phyloP scores from a whole-genome alignment of 2,329 filamentous ascomycete species.

The Colletotrichum godetiae region DNA sequence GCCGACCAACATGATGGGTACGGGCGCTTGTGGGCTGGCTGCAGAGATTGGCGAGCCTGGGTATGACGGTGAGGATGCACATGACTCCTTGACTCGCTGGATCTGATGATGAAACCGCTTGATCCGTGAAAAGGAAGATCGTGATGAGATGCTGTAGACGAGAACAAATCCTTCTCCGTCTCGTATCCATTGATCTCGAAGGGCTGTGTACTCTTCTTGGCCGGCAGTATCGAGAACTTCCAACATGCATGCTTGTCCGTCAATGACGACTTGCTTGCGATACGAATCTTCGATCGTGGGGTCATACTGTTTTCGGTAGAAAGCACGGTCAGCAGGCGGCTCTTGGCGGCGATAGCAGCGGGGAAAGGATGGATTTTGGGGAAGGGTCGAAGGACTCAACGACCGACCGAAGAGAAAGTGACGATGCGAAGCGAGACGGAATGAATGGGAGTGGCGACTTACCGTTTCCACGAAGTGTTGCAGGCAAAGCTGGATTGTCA shows the following conservation, averaged over 20 bases:
- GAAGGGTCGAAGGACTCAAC: slow-evolving; percentile 13
- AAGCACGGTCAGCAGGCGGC: slow-evolving; percentile 30
- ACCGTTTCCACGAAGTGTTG: slow-evolving; percentile 98
- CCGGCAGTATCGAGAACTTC: slow-evolving; percentile 97
- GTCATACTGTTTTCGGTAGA: slow-evolving; percentile 70
- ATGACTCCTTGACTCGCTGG: slow-evolving; percentile 94
- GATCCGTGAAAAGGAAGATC: slow-evolving; percentile 94
- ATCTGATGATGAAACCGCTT: slow-evolving; percentile 97
- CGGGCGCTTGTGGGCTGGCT: slow-evolving; percentile 71
- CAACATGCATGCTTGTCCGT: slow-evolving; percentile 95
- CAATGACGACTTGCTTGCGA: slow-evolving; percentile 91
- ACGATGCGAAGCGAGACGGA: not conserved
- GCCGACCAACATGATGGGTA: slow-evolving; percentile 85
- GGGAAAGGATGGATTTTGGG: slow-evolving; percentile 21
- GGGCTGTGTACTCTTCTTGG: slow-evolving; percentile 97
- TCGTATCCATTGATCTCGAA: slow-evolving; percentile 98
- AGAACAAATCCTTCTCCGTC: slow-evolving; percentile 97
- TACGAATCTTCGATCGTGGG: slow-evolving; percentile 91
- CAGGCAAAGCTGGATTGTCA: slow-evolving; percentile 96
- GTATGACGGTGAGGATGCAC: slow-evolving; percentile 79
- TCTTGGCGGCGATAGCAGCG: slow-evolving; percentile 33
- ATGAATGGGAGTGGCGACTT: slow-evolving; percentile 48
- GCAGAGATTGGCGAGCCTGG: slow-evolving; percentile 78
- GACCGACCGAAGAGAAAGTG: not conserved
- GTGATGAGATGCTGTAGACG: slow-evolving; percentile 98